Evolutionary conservation across 495 filamentous ascomycete genomes (phyloP).

Genomic region (Aspergillus leporis): DNA sequence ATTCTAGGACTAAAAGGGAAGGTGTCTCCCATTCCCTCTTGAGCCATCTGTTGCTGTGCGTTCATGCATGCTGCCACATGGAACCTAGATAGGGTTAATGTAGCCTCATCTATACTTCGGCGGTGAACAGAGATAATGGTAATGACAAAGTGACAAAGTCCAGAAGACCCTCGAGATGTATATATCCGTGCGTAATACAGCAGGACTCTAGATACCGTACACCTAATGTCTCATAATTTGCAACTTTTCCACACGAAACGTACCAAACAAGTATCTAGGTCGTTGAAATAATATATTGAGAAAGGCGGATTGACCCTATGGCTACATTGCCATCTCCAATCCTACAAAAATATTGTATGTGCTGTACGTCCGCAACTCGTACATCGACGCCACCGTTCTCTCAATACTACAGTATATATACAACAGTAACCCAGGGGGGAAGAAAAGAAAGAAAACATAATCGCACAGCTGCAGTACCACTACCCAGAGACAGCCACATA

Average conservation of each 20-base stretch:
- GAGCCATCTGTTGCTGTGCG: neutral
- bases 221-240: neutral
- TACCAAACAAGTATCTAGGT: too few relatives aligned
- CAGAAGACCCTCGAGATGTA: neutral
- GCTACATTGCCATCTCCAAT: neutral
- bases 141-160: neutral
- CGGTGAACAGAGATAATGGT: neutral
- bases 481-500: too few relatives aligned
- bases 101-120: neutral
- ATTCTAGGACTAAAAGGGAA: neutral
- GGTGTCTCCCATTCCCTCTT: neutral
- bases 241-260: neutral
- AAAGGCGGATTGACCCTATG: neutral
- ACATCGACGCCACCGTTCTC: too few relatives aligned
- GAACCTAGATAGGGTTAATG: neutral
- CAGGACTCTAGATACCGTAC: neutral
- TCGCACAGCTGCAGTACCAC: too few relatives aligned
- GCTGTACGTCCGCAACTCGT: too few relatives aligned
- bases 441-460: too few relatives aligned
- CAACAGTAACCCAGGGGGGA: too few relatives aligned
- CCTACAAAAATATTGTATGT: too few relatives aligned
- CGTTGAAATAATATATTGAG: neutral
- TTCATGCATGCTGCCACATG: neutral
- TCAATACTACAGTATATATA: too few relatives aligned
- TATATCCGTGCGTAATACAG: slow-evolving; percentile 2